phyloP scores from a whole-genome alignment of 768 basidiomycete species.

The Suillus occidentalis region DNA sequence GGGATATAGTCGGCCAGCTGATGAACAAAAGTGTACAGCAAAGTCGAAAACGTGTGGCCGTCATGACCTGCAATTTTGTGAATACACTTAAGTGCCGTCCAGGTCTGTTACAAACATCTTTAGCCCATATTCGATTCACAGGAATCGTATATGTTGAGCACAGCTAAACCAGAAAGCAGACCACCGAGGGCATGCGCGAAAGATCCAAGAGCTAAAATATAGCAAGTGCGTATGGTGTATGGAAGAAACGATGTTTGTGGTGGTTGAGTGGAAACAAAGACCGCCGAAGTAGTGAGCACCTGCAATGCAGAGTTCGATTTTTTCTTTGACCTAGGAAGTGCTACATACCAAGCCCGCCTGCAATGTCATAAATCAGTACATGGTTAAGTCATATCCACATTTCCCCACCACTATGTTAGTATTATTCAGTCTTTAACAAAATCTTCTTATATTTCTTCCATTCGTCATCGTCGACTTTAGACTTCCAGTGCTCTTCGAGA shows the following conservation, averaged over 20 bases:
- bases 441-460: conserved; percentile 3
- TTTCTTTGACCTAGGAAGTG: too few relatives aligned
- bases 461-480: background rate
- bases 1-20: background rate
- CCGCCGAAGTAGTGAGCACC: conserved; percentile 4
- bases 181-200: conserved; percentile 7
- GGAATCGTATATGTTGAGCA: background rate
- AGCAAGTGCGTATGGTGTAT: background rate
- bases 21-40: background rate
- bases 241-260: background rate
- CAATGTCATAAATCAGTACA: background rate
- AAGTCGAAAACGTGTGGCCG: background rate
- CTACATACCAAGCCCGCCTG: conserved; percentile 2
- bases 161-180: conserved; percentile 1
- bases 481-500: conserved; percentile 5
- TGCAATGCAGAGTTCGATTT: background rate
- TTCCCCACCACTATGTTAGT: conserved; percentile 1
- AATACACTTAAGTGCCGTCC: background rate
- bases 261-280: conserved; percentile 3
- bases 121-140: conserved; percentile 7
- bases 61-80: background rate
- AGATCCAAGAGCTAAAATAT: conserved; percentile 3
- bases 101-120: conserved; percentile 1
- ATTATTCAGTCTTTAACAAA: background rate
- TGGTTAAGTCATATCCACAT: background rate